Conservation (phyloP, 2,329 filamentous ascomycete species). For the Hymenoscyphus fraxineus region DNA sequence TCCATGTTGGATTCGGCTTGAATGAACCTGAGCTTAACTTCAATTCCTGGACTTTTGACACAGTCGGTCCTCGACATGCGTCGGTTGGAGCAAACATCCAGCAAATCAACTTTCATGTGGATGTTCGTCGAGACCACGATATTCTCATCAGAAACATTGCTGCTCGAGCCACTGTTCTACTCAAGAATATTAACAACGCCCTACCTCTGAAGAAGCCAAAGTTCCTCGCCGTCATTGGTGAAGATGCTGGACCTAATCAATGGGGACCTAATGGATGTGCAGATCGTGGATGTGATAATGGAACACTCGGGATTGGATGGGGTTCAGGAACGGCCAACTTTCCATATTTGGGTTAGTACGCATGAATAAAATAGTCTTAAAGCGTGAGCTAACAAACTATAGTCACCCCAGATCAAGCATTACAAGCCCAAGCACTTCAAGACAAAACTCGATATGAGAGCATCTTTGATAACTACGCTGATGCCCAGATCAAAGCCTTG, state of each 20-base stretch:
- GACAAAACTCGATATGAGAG: constrained; percentile 63
- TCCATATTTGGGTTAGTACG: constrained; percentile 63
- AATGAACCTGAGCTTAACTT: constrained; percentile 63
- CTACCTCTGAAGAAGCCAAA: constrained; percentile 77
- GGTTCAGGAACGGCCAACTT: constrained; percentile 71
- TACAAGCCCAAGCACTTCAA: constrained; percentile 58
- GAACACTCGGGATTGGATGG: constrained; percentile 73
- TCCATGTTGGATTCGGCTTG: constrained; percentile 60
- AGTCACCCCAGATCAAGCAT: constrained; percentile 70
- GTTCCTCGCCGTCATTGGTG: constrained; percentile 73
- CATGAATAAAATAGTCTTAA: too few species aligned
- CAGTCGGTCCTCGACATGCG: constrained; percentile 65
- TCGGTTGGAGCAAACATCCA: constrained; percentile 58
- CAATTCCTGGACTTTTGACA: constrained; percentile 79
- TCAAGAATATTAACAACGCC: constrained; percentile 73
- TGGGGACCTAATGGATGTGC: constrained; percentile 69
- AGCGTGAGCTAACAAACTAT: constrained; percentile 4
- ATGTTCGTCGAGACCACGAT: constrained; percentile 76
- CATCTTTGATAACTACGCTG: constrained; percentile 63
- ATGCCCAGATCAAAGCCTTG: constrained; percentile 61
- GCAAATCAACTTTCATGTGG: constrained; percentile 74
- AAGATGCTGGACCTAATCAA: constrained; percentile 74
- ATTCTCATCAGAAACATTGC: constrained; percentile 70
- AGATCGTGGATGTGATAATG: constrained; percentile 59
- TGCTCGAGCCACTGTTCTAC: constrained; percentile 76